These are phyloP conservation scores for Carex littledalei DNA, from an alignment of 176 grass and related monocot genomes.

Conservation along the genomic window DNA sequence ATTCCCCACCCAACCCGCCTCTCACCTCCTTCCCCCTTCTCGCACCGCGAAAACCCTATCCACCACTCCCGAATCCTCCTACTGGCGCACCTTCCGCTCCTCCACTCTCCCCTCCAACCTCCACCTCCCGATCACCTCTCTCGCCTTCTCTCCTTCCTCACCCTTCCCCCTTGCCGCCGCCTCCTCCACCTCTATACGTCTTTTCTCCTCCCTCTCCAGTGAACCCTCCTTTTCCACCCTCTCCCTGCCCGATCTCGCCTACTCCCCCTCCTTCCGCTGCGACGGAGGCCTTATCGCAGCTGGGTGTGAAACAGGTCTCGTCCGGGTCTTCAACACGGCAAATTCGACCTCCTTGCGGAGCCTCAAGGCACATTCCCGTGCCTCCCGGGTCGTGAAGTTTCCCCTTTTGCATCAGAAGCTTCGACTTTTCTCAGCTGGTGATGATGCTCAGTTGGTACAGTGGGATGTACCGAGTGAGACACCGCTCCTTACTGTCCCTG, in stretches of 20 bases:
- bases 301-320: conserved; percentile 54
- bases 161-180: conserved; percentile 46
- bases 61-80: conserved; percentile 44
- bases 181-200: conserved; percentile 44
- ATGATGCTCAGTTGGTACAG: conserved; percentile 68
- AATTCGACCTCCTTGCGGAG: conserved; percentile 46
- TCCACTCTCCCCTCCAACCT: conserved; percentile 44
- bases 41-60: neutral
- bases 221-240: conserved; percentile 27
- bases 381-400: conserved; percentile 60
- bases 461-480: conserved; percentile 86
- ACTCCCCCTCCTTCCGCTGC: conserved; percentile 78
- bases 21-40: conserved; percentile 29
- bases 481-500: conserved; percentile 50
- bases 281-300: conserved; percentile 73
- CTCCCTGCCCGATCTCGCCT: conserved; percentile 51
- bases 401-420: conserved; percentile 63
- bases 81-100: conserved; percentile 72
- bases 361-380: conserved; percentile 50
- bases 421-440: conserved; percentile 64
- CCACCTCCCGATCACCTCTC: conserved; percentile 53
- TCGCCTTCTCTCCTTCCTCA: conserved; percentile 50
- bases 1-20: conserved; percentile 37
- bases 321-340: conserved; percentile 70
- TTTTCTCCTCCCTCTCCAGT: conserved; percentile 48